Conservation (phyloP, 306 rosid genomes). For the Geum urbanum region DNA sequence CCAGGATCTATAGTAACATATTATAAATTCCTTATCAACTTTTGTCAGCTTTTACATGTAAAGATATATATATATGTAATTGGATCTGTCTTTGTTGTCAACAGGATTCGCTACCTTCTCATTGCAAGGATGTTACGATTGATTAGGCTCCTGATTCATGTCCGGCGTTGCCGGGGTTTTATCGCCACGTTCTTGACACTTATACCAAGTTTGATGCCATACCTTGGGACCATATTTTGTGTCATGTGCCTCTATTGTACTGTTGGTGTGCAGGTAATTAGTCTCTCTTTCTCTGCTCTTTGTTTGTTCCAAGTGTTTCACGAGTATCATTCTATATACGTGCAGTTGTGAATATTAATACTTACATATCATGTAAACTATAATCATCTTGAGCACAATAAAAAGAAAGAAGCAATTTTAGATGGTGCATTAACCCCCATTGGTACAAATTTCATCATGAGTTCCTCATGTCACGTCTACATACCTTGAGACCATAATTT, state of each 20-base stretch:
- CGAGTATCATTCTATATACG: background rate
- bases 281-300: slow-evolving; percentile 21
- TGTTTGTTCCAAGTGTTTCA: background rate
- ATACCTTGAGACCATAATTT: background rate
- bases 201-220: slow-evolving; percentile 97
- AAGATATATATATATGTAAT: slow-evolving; percentile 10
- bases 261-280: slow-evolving; percentile 82
- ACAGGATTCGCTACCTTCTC: slow-evolving; percentile 98
- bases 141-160: slow-evolving; percentile 86
- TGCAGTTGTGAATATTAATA: background rate
- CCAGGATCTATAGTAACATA: background rate
- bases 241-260: slow-evolving; percentile 74
- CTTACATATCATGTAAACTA: background rate
- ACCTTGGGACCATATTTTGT: slow-evolving; percentile 88
- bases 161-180: slow-evolving; percentile 75
- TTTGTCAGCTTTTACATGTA: background rate
- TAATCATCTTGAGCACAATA: background rate
- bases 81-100: slow-evolving; percentile 16
- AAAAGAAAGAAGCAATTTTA: background rate
- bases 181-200: slow-evolving; percentile 88
- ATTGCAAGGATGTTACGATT: slow-evolving; percentile 88
- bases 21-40: background rate
- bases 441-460: background rate
- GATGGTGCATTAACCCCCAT: background rate
- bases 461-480: background rate